phyloP scores from a whole-genome alignment of 305 asterid species.

The Fraxinus albicans region DNA sequence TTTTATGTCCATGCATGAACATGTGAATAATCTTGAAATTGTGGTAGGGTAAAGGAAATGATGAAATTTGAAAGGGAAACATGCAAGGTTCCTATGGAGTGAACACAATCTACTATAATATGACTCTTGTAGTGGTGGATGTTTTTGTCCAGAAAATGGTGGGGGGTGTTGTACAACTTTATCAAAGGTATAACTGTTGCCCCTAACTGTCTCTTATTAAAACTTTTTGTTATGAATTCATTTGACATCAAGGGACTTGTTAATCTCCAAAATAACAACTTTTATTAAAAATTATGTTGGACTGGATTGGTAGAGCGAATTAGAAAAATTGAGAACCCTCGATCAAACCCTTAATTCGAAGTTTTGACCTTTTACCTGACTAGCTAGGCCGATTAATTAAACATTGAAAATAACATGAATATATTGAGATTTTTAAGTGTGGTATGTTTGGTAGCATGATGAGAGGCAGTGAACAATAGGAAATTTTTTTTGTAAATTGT shows the following conservation, averaged over 20 bases:
- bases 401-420: too few species aligned
- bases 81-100: slow-evolving; percentile 38
- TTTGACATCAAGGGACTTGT: neutral
- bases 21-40: slow-evolving; percentile 1
- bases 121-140: slow-evolving; percentile 29
- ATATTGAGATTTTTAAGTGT: too few species aligned
- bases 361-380: too few species aligned
- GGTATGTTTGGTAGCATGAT: too few species aligned
- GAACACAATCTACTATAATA: slow-evolving; percentile 37
- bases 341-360: too few species aligned
- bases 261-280: neutral
- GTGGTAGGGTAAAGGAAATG: slow-evolving; percentile 36
- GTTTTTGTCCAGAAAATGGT: slow-evolving; percentile 35
- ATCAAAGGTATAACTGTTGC: neutral
- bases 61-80: slow-evolving; percentile 27
- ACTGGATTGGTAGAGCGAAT: neutral
- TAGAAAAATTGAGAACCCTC: neutral
- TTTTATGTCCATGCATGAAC: neutral
- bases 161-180: slow-evolving; percentile 2
- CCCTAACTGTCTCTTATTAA: neutral
- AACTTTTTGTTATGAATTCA: neutral
- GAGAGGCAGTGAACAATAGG: too few species aligned
- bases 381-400: too few species aligned
- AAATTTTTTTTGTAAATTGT: too few species aligned
- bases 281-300: neutral